Evolutionary conservation across 805 yeast species (phyloP), one percentile per base, ranked within the genome.

Genomic region (Hanseniaspora meyeri): DNA sequence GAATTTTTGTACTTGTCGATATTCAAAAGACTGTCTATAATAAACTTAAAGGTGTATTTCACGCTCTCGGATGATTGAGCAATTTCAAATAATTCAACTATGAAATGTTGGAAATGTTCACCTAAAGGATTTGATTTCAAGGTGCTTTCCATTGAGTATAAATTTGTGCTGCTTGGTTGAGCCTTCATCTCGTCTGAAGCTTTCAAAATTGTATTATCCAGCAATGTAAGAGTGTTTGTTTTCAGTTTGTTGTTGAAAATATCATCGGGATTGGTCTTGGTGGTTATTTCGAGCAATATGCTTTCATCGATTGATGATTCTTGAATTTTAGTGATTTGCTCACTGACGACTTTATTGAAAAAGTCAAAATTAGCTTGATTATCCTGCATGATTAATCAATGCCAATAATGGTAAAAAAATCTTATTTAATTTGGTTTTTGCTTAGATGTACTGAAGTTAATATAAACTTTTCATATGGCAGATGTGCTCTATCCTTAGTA

Each of bases 1-100:
- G 19, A 7, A 3, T n/a, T 19, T 3, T 16, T n/a, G 27, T 46
- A 45, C 34, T 46, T 45, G 10, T 32, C 36, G 9, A 31, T 34
- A 9, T 14, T n/a, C 6, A 31, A 31, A 16, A 53, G 5, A 10
- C 24, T 31, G 29, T 53, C 57, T 11, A 53, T 45, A 32, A 53
- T 53, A 27, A 24, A 53, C n/a, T 43, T 53, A 16, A 53, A 16
- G 16, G 57, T 49, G 20, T 38, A 43, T 10, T 53, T 37, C 14
- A 53, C 9, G 4, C 32, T 53, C 39, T 53, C 51, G 1, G 57
- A 49, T 9, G 57, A 43, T 24, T 53, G 57, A 16, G 49, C 57
- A 53, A 53, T 53, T 39, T 53, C 57, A 53, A 53, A 53, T 4
- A 53, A 27, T 10, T 53, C 57, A 16, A 46, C 16, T 31, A 53